These are phyloP conservation scores for Beauveria caledonica DNA, from an alignment of 2,329 filamentous ascomycete species.

Conservation along the genomic window DNA sequence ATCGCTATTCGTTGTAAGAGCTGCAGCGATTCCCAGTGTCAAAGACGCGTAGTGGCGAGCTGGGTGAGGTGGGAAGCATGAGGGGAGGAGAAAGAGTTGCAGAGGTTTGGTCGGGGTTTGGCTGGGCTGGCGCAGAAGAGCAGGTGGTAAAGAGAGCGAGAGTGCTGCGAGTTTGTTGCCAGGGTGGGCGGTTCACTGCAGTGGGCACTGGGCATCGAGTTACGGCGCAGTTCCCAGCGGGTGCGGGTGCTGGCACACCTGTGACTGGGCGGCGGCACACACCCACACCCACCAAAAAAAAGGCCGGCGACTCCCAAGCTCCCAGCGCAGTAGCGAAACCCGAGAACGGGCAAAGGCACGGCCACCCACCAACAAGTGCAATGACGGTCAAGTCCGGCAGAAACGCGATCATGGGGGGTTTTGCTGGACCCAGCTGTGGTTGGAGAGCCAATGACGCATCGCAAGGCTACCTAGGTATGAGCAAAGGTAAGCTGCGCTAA, in stretches of 20 bases:
- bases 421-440: conserved; percentile 5
- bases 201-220: not conserved
- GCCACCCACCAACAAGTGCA: not conserved
- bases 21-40: not conserved
- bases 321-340: conserved; percentile 4
- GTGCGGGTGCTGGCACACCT: not conserved
- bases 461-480: conserved; percentile 6
- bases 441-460: conserved; percentile 11
- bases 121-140: conserved; percentile 4
- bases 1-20: not conserved
- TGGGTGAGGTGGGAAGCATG: conserved; percentile 6
- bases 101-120: conserved; percentile 9
- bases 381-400: conserved; percentile 4
- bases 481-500: not conserved
- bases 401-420: conserved; percentile 11
- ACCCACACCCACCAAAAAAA: not conserved
- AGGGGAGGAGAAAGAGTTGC: conserved; percentile 10
- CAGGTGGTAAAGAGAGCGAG: not conserved
- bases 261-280: not conserved
- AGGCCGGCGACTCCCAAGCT: not conserved
- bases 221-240: not conserved
- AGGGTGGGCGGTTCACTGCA: not conserved
- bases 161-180: not conserved
- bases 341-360: conserved; percentile 2
- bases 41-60: conserved; percentile 4